Evolutionary conservation across 352 stramenopile genomes (phyloP), one percentile per base, ranked within the genome.

Genomic region (Peronosclerospora sorghi): DNA sequence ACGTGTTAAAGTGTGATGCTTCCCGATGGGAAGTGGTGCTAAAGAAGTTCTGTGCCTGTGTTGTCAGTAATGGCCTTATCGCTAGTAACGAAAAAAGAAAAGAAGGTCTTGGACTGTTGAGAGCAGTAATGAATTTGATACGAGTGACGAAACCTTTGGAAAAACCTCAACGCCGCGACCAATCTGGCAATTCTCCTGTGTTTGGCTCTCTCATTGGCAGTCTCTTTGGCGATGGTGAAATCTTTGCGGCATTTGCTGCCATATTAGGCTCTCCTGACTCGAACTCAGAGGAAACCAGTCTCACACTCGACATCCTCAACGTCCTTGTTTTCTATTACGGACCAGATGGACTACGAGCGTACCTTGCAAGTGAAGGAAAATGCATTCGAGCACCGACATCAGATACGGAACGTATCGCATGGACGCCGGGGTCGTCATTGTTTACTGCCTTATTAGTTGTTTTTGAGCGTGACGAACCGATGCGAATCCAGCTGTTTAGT

Each of bases 391-490:
- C 73, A 5, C 73, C 73, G 3, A 68, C 51, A 9, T 77, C 62
- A 0, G 72, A 84, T 35, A 79, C 76, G 8, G 76, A 85, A 13
- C 65, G 59, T 5, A 76, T 86, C 9, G 27, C 46, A n/a, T 89
- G 71, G 73, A 83, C 62, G 20, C 39, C 51, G 15, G 67, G 69
- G 7, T 83, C 69, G 2, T 89, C 76, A 32, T 51, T 89, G 8
- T 89, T 89, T 32, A 83, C 73, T 8, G 72, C 73, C 10, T 41
- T 89, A 38, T 52, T 89, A 27, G 55, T 69, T 20, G 72, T 81
- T 14, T 86, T 85, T 32, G 73, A 86, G 48, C 68, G 61, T 14
- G 60, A 83, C 24, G 76, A 88, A 32, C 40, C 61, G 3, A 66
- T 74, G 29, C 68, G 76, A 21, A 65, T 78, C 30, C 69, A 86